A percentile compares a stretch with the other conserved stretches of the same genome.
Evolutionary conservation across 2,329 filamentous ascomycete species (phyloP).

Genomic region (Pyricularia sp.): DNA sequence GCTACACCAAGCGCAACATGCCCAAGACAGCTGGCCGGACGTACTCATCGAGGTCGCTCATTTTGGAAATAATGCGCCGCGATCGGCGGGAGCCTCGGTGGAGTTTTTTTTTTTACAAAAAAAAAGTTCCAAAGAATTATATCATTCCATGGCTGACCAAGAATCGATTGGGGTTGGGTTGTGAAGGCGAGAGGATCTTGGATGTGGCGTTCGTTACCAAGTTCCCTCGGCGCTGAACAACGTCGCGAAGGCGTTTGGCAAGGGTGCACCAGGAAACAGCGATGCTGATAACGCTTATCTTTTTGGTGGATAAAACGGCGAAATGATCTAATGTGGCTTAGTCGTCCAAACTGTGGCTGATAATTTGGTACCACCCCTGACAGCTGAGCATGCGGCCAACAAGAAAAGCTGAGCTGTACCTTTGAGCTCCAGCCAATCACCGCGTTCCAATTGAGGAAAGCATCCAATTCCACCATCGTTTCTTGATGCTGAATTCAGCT

Average conservation of each 20-base stretch:
- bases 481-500: background rate
- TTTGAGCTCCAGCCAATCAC: background rate
- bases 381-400: background rate
- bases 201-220: background rate
- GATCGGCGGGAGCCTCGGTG: background rate
- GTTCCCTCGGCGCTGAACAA: background rate
- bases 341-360: background rate
- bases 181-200: background rate
- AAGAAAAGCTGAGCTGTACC: background rate
- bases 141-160: background rate
- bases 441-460: background rate
- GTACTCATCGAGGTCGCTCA: constrained; percentile 93
- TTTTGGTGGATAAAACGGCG: background rate
- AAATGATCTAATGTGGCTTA: background rate
- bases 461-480: background rate
- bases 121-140: background rate
- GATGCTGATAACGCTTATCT: background rate
- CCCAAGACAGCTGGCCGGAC: constrained; percentile 4
- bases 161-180: background rate
- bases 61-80: constrained; percentile 25
- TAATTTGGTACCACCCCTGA: background rate
- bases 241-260: background rate
- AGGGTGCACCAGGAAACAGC: background rate
- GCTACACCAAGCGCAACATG: background rate
- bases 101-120: background rate